Base-by-base conservation (phyloP, 208 protist genomes). In the Acanthamoeba triangularis region DNA sequence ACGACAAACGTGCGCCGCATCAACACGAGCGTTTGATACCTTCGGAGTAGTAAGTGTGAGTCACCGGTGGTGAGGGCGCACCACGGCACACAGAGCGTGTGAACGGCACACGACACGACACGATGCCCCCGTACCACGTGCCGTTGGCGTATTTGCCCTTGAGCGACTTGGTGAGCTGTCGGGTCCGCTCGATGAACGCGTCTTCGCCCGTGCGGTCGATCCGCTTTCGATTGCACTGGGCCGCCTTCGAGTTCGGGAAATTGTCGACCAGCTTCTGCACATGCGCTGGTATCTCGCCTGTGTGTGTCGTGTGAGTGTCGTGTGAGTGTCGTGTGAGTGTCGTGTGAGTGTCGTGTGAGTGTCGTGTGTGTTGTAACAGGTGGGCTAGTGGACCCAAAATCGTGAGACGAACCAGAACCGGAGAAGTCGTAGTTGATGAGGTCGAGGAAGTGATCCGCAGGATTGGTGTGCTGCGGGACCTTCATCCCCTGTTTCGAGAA, bases 361-460 rank as follows among this genome's bases (percentile, higher is more conserved):
- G n/a, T n/a, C n/a, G n/a, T 25, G 16, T 61, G 20, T 23, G 54
- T 61, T 41, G 37, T 41, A 1, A 41, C 37, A 3, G 37, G 37
- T 41, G 37, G 3, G 37, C 37, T 41, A 4, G 37, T 41, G 37
- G 37, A 41, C 3, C 37, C 37, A 41, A 41, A 41, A 3, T 41
- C 37, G 1, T 41, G 37, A 67, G 28, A 28, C 30, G 72, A 35
- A 80, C 41, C 30, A 14, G 5, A 13, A 5, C 52, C 47, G 7
- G 35, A 10, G 33, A 93, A 93, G 88, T 80, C 63, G 56, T 93
- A 93, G 65, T 93, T 80, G 59, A 93, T 93, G 6, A 93, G n/a
- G 37, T 93, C 88, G n/a, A 93, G 47, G 59, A 93, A 88, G 44
- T 88, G 52, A 14, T 88, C 80, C 5, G 80, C 80, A 1, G 80